Percentiles rank a stretch among this genome's conserved stretches.
These are phyloP conservation scores for Nicotiana attenuata DNA, from an alignment of 257 asterid genomes.

Conservation along the genomic window DNA sequence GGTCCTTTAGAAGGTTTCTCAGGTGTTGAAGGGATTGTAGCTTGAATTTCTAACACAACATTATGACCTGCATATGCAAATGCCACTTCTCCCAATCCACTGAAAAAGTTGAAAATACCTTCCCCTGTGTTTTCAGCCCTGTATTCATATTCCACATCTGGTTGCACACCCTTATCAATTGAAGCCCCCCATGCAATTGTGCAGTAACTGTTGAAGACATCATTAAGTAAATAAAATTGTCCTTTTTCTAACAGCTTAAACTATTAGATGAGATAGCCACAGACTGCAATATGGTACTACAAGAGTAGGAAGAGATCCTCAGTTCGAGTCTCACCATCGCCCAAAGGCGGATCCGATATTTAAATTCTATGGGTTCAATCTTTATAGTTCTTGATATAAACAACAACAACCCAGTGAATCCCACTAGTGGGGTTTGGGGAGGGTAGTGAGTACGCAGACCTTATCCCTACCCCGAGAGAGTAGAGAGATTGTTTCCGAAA, in stretches of 20 bases:
- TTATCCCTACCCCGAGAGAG: too few relatives aligned
- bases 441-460: too few relatives aligned
- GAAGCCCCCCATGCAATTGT: conserved; percentile 48
- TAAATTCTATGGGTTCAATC: too few relatives aligned
- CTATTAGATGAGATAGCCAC: too few relatives aligned
- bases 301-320: too few relatives aligned
- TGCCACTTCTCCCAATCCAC: conserved; percentile 84
- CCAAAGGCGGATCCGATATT: too few relatives aligned
- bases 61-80: conserved; percentile 97
- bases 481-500: too few relatives aligned
- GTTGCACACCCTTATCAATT: conserved; percentile 34
- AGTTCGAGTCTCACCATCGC: too few relatives aligned
- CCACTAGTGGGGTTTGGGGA: too few relatives aligned
- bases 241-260: neutral
- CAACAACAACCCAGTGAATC: too few relatives aligned
- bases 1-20: conserved; percentile 88
- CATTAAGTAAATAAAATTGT: neutral
- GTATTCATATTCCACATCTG: conserved; percentile 53
- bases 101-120: conserved; percentile 62
- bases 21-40: conserved; percentile 93
- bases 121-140: conserved; percentile 44
- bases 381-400: too few relatives aligned
- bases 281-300: too few relatives aligned
- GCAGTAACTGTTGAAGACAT: conserved; percentile 30
- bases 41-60: conserved; percentile 89